Evolutionary conservation across 1,284 basidiomycete genomes (phyloP).

Genomic region (Tylopilus sp.): DNA sequence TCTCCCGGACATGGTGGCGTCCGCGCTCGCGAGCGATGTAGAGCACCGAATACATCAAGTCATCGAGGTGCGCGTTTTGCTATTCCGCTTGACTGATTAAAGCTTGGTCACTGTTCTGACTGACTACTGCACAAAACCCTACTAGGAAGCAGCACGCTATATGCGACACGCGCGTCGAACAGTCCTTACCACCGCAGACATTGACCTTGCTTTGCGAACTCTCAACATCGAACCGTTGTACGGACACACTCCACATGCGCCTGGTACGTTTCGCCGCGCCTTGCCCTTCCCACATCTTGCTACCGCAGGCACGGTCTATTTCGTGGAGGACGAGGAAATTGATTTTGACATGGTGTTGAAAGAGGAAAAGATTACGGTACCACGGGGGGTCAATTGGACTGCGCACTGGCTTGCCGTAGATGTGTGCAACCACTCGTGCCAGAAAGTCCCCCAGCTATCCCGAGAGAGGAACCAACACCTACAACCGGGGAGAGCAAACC

Average conservation of each 20-base stretch:
- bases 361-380: constrained; percentile 84
- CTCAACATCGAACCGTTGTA: constrained; percentile 94
- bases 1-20: constrained; percentile 85
- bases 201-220: constrained; percentile 94
- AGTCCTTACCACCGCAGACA: constrained; percentile 89
- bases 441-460: constrained; percentile 92
- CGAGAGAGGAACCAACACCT: constrained; percentile 59
- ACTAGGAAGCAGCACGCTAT: constrained; percentile 95
- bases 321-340: constrained; percentile 97
- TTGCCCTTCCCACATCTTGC: constrained; percentile 72
- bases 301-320: constrained; percentile 81
- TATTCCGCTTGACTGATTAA: background rate
- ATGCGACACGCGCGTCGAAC: constrained; percentile 95
- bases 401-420: constrained; percentile 99
- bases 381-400: constrained; percentile 83
- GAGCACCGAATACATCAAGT: constrained; percentile 97
- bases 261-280: constrained; percentile 80
- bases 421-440: constrained; percentile 96
- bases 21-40: constrained; percentile 93
- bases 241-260: constrained; percentile 79
- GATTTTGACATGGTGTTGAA: constrained; percentile 93
- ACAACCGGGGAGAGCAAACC: constrained; percentile 49
- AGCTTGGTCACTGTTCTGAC: background rate
- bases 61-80: constrained; percentile 73
- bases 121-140: background rate